phyloP scores from a whole-genome alignment of 2,329 filamentous ascomycete species.

The Saccharata proteae region DNA sequence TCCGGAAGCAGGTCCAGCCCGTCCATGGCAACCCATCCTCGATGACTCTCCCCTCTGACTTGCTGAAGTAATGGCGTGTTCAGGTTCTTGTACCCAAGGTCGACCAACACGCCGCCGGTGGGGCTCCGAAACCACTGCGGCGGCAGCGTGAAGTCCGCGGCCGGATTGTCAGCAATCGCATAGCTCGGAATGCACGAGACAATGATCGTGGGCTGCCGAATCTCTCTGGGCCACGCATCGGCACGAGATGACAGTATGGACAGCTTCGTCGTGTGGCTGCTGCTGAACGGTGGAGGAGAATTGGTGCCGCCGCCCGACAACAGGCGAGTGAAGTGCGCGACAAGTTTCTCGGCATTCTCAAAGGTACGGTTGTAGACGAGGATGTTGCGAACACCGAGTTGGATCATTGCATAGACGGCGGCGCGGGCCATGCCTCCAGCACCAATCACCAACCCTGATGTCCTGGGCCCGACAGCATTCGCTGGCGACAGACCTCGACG shows the following conservation, averaged over 20 bases:
- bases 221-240: slow-evolving; percentile 52
- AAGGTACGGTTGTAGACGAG: slow-evolving; percentile 61
- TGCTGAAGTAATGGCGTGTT: slow-evolving; percentile 60
- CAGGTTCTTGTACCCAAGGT: slow-evolving; percentile 61
- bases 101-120: slow-evolving; percentile 64
- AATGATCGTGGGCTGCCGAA: slow-evolving; percentile 58
- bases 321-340: slow-evolving; percentile 51
- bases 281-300: slow-evolving; percentile 10
- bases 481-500: slow-evolving; percentile 61
- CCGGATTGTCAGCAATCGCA: slow-evolving; percentile 48
- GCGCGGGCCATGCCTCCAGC: slow-evolving; percentile 68
- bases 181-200: slow-evolving; percentile 67
- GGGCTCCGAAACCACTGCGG: slow-evolving; percentile 57
- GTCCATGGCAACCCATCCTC: slow-evolving; percentile 64
- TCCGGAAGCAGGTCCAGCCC: slow-evolving; percentile 66
- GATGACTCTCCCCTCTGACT: slow-evolving; percentile 45
- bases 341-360: slow-evolving; percentile 54
- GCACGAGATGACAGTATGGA: slow-evolving; percentile 46
- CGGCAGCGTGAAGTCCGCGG: slow-evolving; percentile 60
- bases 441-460: slow-evolving; percentile 43
- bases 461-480: slow-evolving; percentile 42
- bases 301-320: slow-evolving; percentile 1
- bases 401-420: slow-evolving; percentile 66
- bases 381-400: slow-evolving; percentile 64
- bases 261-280: slow-evolving; percentile 31